A percentile compares a stretch with the other conserved stretches of the same genome.
These are phyloP conservation scores for Kandelia obovata DNA, from an alignment of 345 rosid genomes.

Conservation along the genomic window DNA sequence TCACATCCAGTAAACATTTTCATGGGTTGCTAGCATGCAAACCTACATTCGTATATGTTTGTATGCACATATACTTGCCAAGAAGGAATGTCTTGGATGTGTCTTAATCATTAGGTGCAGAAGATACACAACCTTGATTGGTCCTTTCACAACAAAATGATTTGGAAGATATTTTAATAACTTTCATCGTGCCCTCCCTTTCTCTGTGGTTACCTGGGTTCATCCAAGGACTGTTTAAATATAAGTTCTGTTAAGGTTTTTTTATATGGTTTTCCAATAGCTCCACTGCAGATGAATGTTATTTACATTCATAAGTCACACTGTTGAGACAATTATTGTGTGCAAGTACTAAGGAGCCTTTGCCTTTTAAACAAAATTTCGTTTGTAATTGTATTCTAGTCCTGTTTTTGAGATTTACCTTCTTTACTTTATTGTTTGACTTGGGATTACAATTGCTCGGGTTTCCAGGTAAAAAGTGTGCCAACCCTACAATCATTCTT, in stretches of 20 bases:
- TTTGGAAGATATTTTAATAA: background rate
- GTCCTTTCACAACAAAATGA: background rate
- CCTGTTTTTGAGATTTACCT: background rate
- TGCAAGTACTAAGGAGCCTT: background rate
- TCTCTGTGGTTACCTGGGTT: background rate
- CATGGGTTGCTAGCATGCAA: too few relatives aligned
- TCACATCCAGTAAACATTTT: too few relatives aligned
- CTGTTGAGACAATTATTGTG: background rate
- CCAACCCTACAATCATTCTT: slow-evolving; percentile 38
- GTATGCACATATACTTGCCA: too few relatives aligned
- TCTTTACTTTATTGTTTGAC: background rate
- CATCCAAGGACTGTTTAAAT: background rate
- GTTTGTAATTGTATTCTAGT: background rate
- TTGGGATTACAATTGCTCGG: slow-evolving; percentile 2
- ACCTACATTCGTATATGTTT: too few relatives aligned
- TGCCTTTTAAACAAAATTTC: background rate
- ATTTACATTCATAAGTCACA: background rate
- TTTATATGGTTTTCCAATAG: background rate
- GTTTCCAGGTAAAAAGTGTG: slow-evolving; percentile 42
- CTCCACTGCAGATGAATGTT: background rate
- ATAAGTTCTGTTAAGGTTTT: background rate
- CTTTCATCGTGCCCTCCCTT: background rate
- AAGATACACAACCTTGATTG: background rate
- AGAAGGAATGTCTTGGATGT: background rate
- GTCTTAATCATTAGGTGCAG: background rate